Conservation (phyloP, 139 green algal species). For the Monoraphidium neglectum region DNA sequence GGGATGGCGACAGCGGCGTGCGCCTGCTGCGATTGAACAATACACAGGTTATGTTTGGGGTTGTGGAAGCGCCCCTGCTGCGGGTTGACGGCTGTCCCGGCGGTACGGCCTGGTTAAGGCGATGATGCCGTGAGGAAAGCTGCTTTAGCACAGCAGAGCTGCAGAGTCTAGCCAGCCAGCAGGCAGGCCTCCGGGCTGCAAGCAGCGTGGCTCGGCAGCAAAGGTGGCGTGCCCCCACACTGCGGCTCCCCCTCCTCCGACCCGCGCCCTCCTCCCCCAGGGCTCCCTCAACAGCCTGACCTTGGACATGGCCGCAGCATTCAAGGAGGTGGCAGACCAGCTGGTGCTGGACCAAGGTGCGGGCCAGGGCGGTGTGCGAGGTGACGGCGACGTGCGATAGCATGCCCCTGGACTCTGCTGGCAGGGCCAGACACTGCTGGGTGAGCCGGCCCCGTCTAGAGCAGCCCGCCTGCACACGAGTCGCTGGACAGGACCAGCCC, state of each 20-base stretch:
- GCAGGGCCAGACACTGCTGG: too few relatives aligned
- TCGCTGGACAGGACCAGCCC: too few relatives aligned
- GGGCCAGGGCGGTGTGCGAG: too few relatives aligned
- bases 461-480: too few relatives aligned
- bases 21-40: constrained; percentile 16
- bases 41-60: background rate
- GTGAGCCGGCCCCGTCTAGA: too few relatives aligned
- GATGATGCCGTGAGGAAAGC: background rate
- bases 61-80: too few relatives aligned
- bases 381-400: too few relatives aligned
- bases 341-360: constrained; percentile 1
- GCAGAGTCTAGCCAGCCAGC: background rate
- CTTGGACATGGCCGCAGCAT: constrained; percentile 14
- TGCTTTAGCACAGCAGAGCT: background rate
- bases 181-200: background rate
- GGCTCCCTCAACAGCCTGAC: constrained; percentile 32
- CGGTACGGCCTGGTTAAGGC: too few relatives aligned
- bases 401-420: too few relatives aligned
- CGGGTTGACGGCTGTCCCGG: too few relatives aligned
- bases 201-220: background rate
- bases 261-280: too few relatives aligned
- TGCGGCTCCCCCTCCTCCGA: background rate
- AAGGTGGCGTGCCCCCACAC: too few relatives aligned
- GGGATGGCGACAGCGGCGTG: constrained; percentile 9
- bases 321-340: constrained; percentile 7